These are phyloP conservation scores for Talaromyces sp. DNA, from an alignment of 2,329 filamentous ascomycete species.

Conservation along the genomic window DNA sequence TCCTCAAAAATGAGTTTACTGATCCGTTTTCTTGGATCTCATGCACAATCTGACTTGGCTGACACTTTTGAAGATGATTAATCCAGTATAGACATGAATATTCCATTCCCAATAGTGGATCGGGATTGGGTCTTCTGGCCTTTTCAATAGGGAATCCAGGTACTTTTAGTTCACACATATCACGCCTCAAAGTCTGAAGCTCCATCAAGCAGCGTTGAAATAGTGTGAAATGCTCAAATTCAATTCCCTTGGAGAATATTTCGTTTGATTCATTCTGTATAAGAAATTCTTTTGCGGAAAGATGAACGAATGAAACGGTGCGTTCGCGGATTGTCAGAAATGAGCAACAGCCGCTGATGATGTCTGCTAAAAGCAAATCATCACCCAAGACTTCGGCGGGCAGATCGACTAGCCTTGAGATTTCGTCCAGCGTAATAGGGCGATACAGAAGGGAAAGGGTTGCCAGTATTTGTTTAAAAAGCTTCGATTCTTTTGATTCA, in stretches of 20 bases:
- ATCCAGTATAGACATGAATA: conserved; percentile 43
- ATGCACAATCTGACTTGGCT: background rate
- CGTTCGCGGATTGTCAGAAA: background rate
- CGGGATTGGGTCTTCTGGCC: conserved; percentile 12
- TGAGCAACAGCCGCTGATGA: background rate
- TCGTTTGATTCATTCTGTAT: background rate
- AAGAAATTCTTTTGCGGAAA: background rate
- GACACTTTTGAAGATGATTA: conserved; percentile 31
- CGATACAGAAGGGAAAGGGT: background rate
- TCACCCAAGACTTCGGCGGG: background rate
- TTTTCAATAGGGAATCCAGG: conserved; percentile 21
- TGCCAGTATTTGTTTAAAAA: background rate
- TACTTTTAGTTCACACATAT: conserved; percentile 40
- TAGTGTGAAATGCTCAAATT: too few relatives aligned
- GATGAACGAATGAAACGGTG: background rate
- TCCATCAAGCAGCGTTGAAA: too few relatives aligned
- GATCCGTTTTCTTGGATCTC: conserved; percentile 12
- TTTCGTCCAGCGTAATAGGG: background rate
- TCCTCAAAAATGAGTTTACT: conserved; percentile 21
- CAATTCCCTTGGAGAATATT: too few relatives aligned
- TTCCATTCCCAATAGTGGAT: conserved; percentile 30
- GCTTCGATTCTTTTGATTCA: background rate
- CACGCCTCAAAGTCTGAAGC: too few relatives aligned
- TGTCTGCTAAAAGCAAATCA: background rate
- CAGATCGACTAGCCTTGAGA: background rate